Conservation (phyloP, 352 stramenopile species). For the Globisporangium barbulae region DNA sequence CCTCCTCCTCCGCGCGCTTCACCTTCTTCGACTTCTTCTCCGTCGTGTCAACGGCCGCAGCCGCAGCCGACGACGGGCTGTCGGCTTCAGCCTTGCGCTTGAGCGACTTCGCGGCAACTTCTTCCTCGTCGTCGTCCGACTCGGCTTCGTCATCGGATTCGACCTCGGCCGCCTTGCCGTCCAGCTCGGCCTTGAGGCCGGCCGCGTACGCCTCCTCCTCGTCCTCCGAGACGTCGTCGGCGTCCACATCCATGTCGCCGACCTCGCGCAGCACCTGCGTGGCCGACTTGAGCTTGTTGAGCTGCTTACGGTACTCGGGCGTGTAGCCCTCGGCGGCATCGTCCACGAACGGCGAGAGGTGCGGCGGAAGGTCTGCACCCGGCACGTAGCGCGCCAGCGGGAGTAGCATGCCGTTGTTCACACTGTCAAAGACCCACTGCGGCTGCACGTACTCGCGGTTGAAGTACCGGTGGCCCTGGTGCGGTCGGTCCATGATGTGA, state of each 20-base stretch:
- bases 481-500: slow-evolving; percentile 94
- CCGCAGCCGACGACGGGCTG: too few species aligned
- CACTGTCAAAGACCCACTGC: slow-evolving; percentile 98
- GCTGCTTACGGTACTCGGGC: slow-evolving; percentile 94
- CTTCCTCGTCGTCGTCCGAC: slow-evolving; percentile 34
- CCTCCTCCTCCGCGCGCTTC: slow-evolving; percentile 76
- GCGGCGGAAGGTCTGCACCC: slow-evolving; percentile 89
- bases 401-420: slow-evolving; percentile 96
- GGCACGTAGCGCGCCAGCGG: slow-evolving; percentile 92
- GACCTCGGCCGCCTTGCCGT: slow-evolving; percentile 37
- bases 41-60: background rate
- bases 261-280: slow-evolving; percentile 68
- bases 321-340: slow-evolving; percentile 96
- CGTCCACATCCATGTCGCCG: slow-evolving; percentile 30
- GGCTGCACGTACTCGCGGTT: slow-evolving; percentile 98
- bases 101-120: slow-evolving; percentile 25
- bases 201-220: slow-evolving; percentile 71
- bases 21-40: slow-evolving; percentile 74
- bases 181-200: slow-evolving; percentile 77
- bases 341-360: slow-evolving; percentile 96
- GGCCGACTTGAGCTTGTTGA: slow-evolving; percentile 84
- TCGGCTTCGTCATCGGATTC: slow-evolving; percentile 44
- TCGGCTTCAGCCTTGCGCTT: slow-evolving; percentile 46
- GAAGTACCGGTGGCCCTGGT: slow-evolving; percentile 87
- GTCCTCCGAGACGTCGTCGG: slow-evolving; percentile 57